Evolutionary conservation across 768 basidiomycete genomes (phyloP), one percentile per base, ranked within the genome.

Genomic region (Dentipellis sp.): DNA sequence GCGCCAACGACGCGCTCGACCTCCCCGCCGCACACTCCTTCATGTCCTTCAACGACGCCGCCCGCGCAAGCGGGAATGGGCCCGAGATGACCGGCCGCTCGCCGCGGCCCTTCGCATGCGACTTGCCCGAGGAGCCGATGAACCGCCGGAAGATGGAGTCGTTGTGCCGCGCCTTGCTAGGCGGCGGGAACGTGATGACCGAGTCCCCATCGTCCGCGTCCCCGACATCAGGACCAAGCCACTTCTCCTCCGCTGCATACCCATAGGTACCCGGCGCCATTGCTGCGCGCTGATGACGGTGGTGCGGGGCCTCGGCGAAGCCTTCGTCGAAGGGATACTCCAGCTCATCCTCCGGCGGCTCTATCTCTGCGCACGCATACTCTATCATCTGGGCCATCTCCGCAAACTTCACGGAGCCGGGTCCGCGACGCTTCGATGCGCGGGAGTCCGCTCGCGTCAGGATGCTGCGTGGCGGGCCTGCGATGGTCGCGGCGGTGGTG

Each of bases 81-180:
- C 66, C 67, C 10, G 70, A 71, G 54, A 71, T 71, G 29, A 57
- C 42, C 19, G 65, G 69, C 36, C 65, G 64, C 22, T 61, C 65
- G 11, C 60, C 47, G 59, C 52, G 21, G 53, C 37, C 45, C 36
- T 40, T 42, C 40, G 16, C 59, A 19, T 34, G 49, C 38, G 11
- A 56, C 47, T 60, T 66, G 52, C 52, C 54, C 36, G 53, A 60
- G 38, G 55, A 36, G 22, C 60, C 62, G 38, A 62, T 56, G n/a
- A 63, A 55, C 52, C 65, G 62, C 47, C 59, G 58, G 58, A 66
- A 48, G 51, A 59, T 57, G 52, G 64, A 56, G 48, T 63, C 58
- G 50, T 57, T 58, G 46, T 39, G 48, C 12, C 58, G 62, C 34
- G 39, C 56, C 58, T 61, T 54, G 50, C 61, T 53, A 21, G 67